These are phyloP conservation scores for Cymbopogon flexuosus DNA, from an alignment of 202 grass and related monocot species.

Conservation along the genomic window DNA sequence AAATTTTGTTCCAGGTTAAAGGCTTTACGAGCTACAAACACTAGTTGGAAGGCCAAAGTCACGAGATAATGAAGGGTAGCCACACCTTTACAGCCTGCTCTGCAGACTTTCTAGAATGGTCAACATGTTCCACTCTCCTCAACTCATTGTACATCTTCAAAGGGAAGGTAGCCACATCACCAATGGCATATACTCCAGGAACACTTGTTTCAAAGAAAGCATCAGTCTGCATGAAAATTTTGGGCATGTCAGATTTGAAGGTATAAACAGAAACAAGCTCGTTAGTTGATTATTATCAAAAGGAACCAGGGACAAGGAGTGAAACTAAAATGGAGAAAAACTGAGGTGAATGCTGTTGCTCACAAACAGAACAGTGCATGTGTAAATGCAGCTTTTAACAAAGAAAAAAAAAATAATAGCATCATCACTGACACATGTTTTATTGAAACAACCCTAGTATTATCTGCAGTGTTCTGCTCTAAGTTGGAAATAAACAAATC, in stretches of 20 bases:
- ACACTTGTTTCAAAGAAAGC: constrained; percentile 78
- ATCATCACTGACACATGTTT: background rate
- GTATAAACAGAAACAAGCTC: background rate
- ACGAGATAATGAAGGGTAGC: background rate
- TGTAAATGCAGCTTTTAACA: background rate
- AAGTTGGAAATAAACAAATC: background rate
- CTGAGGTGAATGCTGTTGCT: background rate
- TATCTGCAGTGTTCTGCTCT: background rate
- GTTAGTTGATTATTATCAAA: background rate
- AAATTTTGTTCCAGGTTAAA: background rate
- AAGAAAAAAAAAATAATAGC: background rate
- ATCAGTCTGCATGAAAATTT: constrained; percentile 58
- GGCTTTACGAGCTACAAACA: background rate
- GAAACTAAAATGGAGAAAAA: constrained; percentile 8
- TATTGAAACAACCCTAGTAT: background rate
- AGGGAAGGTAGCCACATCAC: constrained; percentile 92
- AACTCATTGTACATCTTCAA: constrained; percentile 78
- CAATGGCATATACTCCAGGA: constrained; percentile 74
- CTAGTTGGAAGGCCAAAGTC: background rate
- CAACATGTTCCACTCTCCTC: constrained; percentile 92
- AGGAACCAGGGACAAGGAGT: background rate
- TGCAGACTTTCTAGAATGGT: constrained; percentile 84
- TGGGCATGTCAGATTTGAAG: background rate
- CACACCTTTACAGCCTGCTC: constrained; percentile 85
- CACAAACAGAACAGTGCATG: background rate